Percentiles rank a stretch among this genome's conserved stretches.
phyloP scores from a whole-genome alignment of 257 asterid genomes.

The Solanum medicagineum region DNA sequence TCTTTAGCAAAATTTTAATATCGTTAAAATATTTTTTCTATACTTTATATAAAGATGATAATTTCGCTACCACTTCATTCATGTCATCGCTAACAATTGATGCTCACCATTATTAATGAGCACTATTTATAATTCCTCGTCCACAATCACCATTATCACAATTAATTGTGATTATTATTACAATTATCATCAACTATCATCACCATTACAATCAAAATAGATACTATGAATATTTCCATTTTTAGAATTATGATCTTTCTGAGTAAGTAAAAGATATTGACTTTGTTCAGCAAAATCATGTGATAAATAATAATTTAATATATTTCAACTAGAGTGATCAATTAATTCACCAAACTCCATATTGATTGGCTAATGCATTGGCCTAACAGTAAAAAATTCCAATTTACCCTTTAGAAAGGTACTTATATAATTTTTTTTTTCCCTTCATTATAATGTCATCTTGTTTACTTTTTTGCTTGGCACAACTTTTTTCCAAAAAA shows the following conservation, averaged over 20 bases:
- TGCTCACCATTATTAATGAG: not conserved
- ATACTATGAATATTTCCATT: not conserved
- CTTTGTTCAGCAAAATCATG: too few species aligned
- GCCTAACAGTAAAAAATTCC: not conserved
- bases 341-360: not conserved
- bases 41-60: not conserved
- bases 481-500: not conserved
- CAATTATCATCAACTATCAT: not conserved
- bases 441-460: not conserved
- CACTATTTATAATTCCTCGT: not conserved
- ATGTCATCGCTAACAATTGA: not conserved
- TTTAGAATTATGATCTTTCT: not conserved
- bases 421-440: not conserved
- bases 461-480: not conserved
- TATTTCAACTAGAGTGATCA: too few species aligned
- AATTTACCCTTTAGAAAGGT: not conserved
- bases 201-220: not conserved
- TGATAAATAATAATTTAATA: too few species aligned
- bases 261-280: too few species aligned
- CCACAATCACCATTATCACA: too few species aligned
- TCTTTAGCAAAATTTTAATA: not conserved
- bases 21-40: not conserved
- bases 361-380: not conserved
- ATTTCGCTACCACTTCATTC: not conserved
- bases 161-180: not conserved